Base-by-base conservation (phyloP, 179 eudicot species). In the Spinacia oleracea region DNA sequence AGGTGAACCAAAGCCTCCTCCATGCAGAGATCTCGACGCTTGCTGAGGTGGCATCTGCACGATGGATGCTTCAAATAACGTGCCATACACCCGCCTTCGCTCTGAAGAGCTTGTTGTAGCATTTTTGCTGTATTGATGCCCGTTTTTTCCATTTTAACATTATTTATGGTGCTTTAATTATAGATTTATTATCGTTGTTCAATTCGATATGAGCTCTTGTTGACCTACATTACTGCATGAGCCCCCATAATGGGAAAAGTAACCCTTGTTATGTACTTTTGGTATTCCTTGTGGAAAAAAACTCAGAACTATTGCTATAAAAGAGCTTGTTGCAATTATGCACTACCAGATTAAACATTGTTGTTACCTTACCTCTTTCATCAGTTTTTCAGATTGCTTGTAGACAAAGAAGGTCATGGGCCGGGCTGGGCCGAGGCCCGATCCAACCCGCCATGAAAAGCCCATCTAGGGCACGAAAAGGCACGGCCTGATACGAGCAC, bases 11-110 rank as follows among this genome's bases (percentile, higher is more conserved):
- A 89, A 82, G 90, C 88, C 99, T 32, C 99, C 99, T 58, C 94
- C 94, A 59, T 96, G 94, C 83, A 88, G 98, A 74, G 97, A 96
- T 83, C 91, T 96, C 75, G 97, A 96, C 81, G 98, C 99, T 40
- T 93, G 98, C 90, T 96, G 68, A 81, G 58, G 18, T 56, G 53
- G 71, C 50, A 34, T 67, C 50, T 12, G 42, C 56, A 51, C 12
- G 38, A 70, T 21, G 74, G 74, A 70, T 32, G 29, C 34, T 79
- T 76, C 79, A 62, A 83, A 84, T 86, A 84, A 84, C 56, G 70
- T 9, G 70, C 21, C 45, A 60, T 77, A 77, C 72, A 59, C 59
- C 70, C 69, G 53, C 73, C n/a, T n/a, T n/a, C 64, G 65, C 60
- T 77, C 67, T 56, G 75, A 64, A 76, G 77, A 76, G 78, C 65